These are phyloP conservation scores for Geotrichum candidum DNA, from an alignment of 1,139 yeast species.

Conservation along the genomic window DNA sequence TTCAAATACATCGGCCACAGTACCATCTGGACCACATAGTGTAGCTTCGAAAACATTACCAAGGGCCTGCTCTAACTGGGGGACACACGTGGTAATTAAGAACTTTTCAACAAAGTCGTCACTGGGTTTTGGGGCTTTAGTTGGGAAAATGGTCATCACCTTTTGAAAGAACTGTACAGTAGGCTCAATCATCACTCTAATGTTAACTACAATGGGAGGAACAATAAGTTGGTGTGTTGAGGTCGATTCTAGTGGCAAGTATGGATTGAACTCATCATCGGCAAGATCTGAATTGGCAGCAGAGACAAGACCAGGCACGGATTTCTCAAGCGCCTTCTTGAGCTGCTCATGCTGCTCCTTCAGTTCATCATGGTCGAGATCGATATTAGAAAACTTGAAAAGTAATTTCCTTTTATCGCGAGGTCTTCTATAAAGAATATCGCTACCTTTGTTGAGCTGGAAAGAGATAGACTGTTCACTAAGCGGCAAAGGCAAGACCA, in stretches of 20 bases:
- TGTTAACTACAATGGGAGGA: constrained; percentile 71
- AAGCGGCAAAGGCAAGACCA: not conserved
- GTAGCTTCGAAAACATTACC: constrained; percentile 37
- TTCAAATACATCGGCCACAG: constrained; percentile 8
- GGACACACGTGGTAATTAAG: constrained; percentile 58
- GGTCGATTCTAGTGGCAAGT: constrained; percentile 16
- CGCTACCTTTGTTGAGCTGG: constrained; percentile 5
- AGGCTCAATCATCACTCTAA: constrained; percentile 65
- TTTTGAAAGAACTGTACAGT: constrained; percentile 54
- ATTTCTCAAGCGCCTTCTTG: constrained; percentile 28
- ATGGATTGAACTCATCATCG: constrained; percentile 17
- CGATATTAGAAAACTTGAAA: constrained; percentile 27
- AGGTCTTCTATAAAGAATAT: constrained; percentile 8
- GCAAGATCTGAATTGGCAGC: constrained; percentile 20
- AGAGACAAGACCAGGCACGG: constrained; percentile 36
- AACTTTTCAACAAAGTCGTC: constrained; percentile 53
- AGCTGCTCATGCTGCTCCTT: constrained; percentile 25
- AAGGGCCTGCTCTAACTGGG: constrained; percentile 57
- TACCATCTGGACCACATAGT: constrained; percentile 20
- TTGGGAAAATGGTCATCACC: constrained; percentile 39
- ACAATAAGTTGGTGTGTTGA: constrained; percentile 56
- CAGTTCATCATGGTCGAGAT: constrained; percentile 26
- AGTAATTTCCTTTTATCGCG: constrained; percentile 21
- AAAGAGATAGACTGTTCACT: constrained; percentile 1
- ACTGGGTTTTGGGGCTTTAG: constrained; percentile 26